A percentile compares a stretch with the other conserved stretches of the same genome.
Conservation (phyloP, 2,329 filamentous ascomycete species). For the Aureobasidium mangrovei region DNA sequence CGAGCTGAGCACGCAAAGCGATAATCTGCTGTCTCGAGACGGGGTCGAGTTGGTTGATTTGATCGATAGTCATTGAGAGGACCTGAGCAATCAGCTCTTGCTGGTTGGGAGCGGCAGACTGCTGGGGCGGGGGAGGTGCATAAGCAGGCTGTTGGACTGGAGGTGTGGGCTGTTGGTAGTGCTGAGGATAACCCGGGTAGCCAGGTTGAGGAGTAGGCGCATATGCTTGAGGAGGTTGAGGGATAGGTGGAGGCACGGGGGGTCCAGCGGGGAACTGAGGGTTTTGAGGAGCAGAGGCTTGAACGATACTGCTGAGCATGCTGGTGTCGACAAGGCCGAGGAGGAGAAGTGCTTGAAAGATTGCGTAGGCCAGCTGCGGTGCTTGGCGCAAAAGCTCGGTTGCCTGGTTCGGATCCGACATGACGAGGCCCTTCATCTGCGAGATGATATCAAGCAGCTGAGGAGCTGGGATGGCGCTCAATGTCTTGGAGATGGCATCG, state of each 20-base stretch:
- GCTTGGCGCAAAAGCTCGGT: constrained; percentile 80
- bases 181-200: constrained; percentile 27
- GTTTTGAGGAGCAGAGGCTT: constrained; percentile 37
- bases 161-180: constrained; percentile 35
- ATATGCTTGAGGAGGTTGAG: constrained; percentile 22
- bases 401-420: constrained; percentile 70
- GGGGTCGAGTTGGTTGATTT: constrained; percentile 62
- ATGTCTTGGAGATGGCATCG: constrained; percentile 85
- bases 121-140: constrained; percentile 35
- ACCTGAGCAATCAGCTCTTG: constrained; percentile 73
- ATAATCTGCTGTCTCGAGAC: constrained; percentile 58
- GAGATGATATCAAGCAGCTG: constrained; percentile 89
- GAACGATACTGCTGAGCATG: constrained; percentile 72
- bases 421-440: constrained; percentile 89
- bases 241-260: constrained; percentile 18
- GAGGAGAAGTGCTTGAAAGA: constrained; percentile 87
- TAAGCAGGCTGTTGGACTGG: constrained; percentile 32
- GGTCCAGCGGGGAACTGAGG: constrained; percentile 22
- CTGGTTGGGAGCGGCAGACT: constrained; percentile 43
- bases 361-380: constrained; percentile 86
- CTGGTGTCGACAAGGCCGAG: constrained; percentile 87
- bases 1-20: constrained; percentile 58
- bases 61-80: constrained; percentile 66
- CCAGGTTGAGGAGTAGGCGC: constrained; percentile 24
- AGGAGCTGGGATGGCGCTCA: constrained; percentile 74